Conservation (phyloP, 495 filamentous ascomycete genomes). For the Penicillium malachiteum region DNA sequence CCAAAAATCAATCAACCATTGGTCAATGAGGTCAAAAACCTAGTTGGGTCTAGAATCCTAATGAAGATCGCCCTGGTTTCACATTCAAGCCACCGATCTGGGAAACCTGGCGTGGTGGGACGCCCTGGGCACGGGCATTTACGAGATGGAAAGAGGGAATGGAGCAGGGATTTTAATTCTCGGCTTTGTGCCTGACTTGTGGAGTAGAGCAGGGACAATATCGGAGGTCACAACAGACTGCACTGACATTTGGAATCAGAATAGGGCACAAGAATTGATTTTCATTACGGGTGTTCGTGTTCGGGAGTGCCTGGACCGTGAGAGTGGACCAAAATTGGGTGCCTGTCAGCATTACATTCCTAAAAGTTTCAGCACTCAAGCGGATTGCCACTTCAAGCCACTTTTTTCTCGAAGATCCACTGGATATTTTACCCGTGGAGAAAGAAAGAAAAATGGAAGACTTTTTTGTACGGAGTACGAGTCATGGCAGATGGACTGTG, state of each 20-base stretch:
- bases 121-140: not conserved
- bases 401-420: not conserved
- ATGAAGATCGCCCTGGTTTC: slow-evolving; percentile 15
- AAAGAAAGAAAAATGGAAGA: not conserved
- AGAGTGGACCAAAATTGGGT: not conserved
- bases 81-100: slow-evolving; percentile 9
- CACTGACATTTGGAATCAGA: not conserved
- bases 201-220: slow-evolving; percentile 2
- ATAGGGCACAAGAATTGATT: too few species aligned
- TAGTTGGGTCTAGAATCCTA: slow-evolving; percentile 15
- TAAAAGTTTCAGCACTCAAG: not conserved
- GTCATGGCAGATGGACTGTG: not conserved
- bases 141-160: not conserved
- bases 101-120: not conserved
- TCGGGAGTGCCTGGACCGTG: too few species aligned
- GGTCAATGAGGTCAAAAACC: not conserved
- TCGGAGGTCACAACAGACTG: slow-evolving; percentile 9
- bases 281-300: too few species aligned
- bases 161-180: not conserved
- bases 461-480: too few species aligned
- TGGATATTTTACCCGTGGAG: not conserved
- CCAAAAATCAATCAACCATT: not conserved
- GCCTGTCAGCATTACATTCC: not conserved
- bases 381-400: not conserved
- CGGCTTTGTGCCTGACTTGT: not conserved